A percentile compares a stretch with the other conserved stretches of the same genome.
These are phyloP conservation scores for Macadamia tetraphylla DNA, from an alignment of 164 flowering plant genomes.

Conservation along the genomic window DNA sequence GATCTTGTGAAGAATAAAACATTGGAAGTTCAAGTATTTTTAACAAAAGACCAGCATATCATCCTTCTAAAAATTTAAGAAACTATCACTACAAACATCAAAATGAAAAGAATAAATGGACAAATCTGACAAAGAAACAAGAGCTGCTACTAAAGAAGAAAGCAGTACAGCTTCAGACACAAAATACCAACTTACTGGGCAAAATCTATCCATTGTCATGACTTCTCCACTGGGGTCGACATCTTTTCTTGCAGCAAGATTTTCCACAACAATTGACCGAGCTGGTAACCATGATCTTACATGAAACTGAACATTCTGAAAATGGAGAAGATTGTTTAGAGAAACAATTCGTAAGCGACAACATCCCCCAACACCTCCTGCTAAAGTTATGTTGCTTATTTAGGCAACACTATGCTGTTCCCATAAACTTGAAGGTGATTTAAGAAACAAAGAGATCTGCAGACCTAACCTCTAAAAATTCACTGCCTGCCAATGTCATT, in stretches of 20 bases:
- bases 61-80: no score
- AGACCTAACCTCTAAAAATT: slow-evolving; percentile 70
- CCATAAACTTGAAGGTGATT: not conserved
- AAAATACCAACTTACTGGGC: slow-evolving; percentile 70
- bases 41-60: no score
- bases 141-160: no score
- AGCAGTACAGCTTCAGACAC: no score
- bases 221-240: slow-evolving; percentile 91
- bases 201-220: slow-evolving; percentile 52
- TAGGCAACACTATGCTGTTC: not conserved
- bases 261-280: slow-evolving; percentile 64
- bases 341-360: not conserved
- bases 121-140: no score
- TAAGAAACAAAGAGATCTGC: not conserved
- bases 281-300: slow-evolving; percentile 92
- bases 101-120: no score
- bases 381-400: not conserved
- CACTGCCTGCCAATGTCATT: slow-evolving; percentile 74
- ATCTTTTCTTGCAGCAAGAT: slow-evolving; percentile 51
- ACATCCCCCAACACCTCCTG: not conserved
- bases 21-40: no score
- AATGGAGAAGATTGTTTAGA: slow-evolving; percentile 2
- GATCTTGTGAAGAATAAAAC: no score
- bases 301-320: slow-evolving; percentile 59
- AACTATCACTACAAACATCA: no score